These are phyloP conservation scores for Besnoitia besnoiti DNA, from an alignment of 169 alveolate species.

Conservation along the genomic window DNA sequence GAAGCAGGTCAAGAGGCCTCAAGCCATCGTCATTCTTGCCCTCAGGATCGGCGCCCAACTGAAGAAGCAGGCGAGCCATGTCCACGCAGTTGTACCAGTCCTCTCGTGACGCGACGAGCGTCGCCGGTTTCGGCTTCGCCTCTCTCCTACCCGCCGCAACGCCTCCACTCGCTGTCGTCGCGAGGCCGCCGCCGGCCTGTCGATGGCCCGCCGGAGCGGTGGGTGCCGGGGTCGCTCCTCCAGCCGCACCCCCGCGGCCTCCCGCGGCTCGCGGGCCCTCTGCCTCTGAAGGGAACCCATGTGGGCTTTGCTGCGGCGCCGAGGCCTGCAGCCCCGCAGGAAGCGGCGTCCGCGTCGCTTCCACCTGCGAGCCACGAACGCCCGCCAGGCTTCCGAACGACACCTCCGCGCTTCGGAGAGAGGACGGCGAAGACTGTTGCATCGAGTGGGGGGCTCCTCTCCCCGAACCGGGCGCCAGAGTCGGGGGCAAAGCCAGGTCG, in stretches of 20 bases:
- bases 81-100: constrained; percentile 26
- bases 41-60: constrained; percentile 74
- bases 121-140: not conserved
- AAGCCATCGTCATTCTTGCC: constrained; percentile 72
- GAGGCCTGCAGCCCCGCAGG: not conserved
- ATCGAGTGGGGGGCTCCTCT: not conserved
- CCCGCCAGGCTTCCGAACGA: too few species aligned
- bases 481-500: not conserved
- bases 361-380: too few species aligned
- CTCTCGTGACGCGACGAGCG: not conserved
- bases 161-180: not conserved
- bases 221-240: not conserved
- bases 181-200: not conserved
- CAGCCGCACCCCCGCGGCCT: not conserved
- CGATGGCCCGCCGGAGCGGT: not conserved
- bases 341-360: not conserved
- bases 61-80: constrained; percentile 63
- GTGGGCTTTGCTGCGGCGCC: not conserved
- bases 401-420: too few species aligned
- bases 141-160: not conserved
- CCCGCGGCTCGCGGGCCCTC: not conserved
- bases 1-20: constrained; percentile 68
- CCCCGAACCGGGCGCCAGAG: not conserved
- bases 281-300: not conserved
- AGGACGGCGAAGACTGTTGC: not conserved